These are phyloP conservation scores for Stylosanthes scabra DNA, from an alignment of 331 rosid species.

Conservation along the genomic window DNA sequence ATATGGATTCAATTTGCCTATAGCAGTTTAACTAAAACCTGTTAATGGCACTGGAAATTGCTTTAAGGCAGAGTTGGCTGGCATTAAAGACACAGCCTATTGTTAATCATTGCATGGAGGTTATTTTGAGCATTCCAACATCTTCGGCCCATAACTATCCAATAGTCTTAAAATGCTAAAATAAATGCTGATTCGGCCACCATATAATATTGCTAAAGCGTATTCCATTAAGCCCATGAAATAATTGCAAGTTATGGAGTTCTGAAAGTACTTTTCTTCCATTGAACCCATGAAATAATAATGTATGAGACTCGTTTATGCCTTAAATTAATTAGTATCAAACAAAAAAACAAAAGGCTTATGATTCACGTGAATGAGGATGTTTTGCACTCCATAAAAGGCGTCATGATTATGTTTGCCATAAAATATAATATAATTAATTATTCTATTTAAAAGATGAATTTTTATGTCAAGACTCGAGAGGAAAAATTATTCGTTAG, in stretches of 20 bases:
- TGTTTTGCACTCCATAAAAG: slow-evolving; percentile 37
- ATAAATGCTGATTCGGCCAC: too few species aligned
- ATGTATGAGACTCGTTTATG: neutral
- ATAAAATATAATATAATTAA: too few species aligned
- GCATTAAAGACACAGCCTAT: slow-evolving; percentile 31
- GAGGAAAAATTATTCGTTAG: too few species aligned
- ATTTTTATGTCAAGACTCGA: too few species aligned
- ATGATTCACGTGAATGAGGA: slow-evolving; percentile 26
- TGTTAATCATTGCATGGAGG: too few species aligned
- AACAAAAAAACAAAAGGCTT: neutral
- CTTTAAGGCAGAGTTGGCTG: slow-evolving; percentile 55
- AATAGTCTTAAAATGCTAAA: too few species aligned
- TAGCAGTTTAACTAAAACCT: slow-evolving; percentile 54
- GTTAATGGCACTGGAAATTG: slow-evolving; percentile 61
- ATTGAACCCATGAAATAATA: neutral
- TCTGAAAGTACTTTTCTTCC: neutral
- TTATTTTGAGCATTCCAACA: neutral
- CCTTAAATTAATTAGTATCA: slow-evolving; percentile 17
- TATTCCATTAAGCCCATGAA: neutral
- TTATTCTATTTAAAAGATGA: too few species aligned
- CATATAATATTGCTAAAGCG: too few species aligned
- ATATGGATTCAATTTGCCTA: slow-evolving; percentile 70
- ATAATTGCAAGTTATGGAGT: neutral
- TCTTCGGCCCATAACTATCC: neutral
- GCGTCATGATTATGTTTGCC: slow-evolving; percentile 6